Evolutionary conservation across 2,329 filamentous ascomycete genomes (phyloP).

Genomic region (Aureobasidium sp.): DNA sequence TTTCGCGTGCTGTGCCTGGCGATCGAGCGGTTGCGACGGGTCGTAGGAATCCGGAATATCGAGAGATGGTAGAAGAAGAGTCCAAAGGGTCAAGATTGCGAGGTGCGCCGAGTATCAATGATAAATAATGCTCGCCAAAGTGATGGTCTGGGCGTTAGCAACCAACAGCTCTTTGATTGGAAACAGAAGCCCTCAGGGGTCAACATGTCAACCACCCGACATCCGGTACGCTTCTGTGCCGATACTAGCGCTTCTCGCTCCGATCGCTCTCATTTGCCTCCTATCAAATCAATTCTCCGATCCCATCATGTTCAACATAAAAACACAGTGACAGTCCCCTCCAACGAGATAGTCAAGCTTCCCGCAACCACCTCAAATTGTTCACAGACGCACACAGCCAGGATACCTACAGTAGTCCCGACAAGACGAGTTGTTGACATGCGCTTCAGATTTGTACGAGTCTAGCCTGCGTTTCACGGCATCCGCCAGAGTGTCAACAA

Average conservation of each 20-base stretch:
- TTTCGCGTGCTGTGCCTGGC: slow-evolving; percentile 1
- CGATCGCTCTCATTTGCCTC: slow-evolving; percentile 11
- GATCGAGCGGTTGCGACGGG: not conserved
- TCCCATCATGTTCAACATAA: not conserved
- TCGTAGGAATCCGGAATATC: not conserved
- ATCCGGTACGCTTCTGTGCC: not conserved
- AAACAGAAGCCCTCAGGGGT: slow-evolving; percentile 4
- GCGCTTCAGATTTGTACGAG: slow-evolving; percentile 3
- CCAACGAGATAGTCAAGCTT: not conserved
- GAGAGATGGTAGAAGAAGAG: not conserved
- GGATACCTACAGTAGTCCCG: not conserved
- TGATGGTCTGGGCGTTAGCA: slow-evolving; percentile 9
- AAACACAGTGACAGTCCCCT: not conserved
- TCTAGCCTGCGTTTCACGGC: slow-evolving; percentile 12
- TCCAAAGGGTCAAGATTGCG: not conserved
- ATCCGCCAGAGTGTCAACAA: not conserved
- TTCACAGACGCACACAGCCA: not conserved
- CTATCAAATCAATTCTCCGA: not conserved
- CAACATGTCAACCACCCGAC: slow-evolving; percentile 6
- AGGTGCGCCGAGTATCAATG: slow-evolving; percentile 9
- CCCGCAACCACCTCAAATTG: not conserved
- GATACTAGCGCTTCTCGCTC: slow-evolving; percentile 1
- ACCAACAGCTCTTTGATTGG: slow-evolving; percentile 8
- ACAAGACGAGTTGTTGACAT: not conserved
- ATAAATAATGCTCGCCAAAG: slow-evolving; percentile 4